phyloP scores from a whole-genome alignment of 1,139 yeast genomes.

The Geotrichum reessii region DNA sequence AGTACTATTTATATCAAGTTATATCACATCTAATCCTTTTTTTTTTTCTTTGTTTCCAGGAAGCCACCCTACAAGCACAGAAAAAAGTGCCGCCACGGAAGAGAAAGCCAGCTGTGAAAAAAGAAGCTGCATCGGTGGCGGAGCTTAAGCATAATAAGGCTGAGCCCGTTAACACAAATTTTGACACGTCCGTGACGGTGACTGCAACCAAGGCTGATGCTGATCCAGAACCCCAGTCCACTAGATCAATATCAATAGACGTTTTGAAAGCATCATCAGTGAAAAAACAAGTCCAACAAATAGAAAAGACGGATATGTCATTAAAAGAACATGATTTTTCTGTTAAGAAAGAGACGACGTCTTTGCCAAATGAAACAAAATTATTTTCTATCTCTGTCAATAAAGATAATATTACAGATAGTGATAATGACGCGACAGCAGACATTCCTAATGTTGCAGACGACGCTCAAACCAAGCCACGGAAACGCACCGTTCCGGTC shows the following conservation, averaged over 20 bases:
- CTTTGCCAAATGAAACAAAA: not conserved
- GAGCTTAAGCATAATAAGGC: not conserved
- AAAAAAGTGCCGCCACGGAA: not conserved
- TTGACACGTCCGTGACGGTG: not conserved
- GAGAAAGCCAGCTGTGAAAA: not conserved
- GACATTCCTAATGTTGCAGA: not conserved
- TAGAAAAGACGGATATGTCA: not conserved
- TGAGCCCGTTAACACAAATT: not conserved
- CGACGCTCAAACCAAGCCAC: not conserved
- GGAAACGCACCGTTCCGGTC: constrained; percentile 15
- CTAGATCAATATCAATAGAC: not conserved
- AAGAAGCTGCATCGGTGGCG: not conserved
- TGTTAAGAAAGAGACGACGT: not conserved
- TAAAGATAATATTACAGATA: not conserved
- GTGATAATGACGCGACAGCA: not conserved
- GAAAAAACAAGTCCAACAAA: not conserved
- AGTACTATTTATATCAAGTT: not conserved
- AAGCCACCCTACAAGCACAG: not conserved
- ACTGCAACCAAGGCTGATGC: not conserved
- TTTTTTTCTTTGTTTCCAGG: not conserved
- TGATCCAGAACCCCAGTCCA: not conserved
- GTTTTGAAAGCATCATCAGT: not conserved
- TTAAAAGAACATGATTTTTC: not conserved
- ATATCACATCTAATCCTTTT: not conserved
- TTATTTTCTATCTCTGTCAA: not conserved